A percentile compares a stretch with the other conserved stretches of the same genome.
Conservation (phyloP, 306 rosid species). For the Senna tora region DNA sequence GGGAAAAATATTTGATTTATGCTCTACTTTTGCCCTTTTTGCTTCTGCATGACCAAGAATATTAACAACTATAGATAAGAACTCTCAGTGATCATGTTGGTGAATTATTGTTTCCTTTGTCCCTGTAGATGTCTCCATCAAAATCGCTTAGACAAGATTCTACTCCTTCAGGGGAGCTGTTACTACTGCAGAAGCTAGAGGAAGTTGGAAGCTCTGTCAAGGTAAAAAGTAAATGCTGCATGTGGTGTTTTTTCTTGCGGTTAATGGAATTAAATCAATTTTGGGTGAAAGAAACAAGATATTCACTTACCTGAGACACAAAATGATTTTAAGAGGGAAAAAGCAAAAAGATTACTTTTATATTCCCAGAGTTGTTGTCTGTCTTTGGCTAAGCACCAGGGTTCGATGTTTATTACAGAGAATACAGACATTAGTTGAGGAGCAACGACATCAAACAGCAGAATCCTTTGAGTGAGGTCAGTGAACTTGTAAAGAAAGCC, state of each 20-base stretch:
- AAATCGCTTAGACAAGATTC: conserved; percentile 62
- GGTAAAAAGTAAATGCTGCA: conserved; percentile 49
- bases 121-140: conserved; percentile 65
- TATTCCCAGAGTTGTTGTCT: conserved; percentile 3
- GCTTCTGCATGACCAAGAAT: conserved; percentile 26
- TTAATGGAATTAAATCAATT: background rate
- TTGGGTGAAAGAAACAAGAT: conserved; percentile 23
- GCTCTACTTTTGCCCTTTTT: background rate
- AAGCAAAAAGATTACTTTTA: background rate
- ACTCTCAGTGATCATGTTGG: conserved; percentile 17
- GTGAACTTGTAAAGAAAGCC: conserved; percentile 30
- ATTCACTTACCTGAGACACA: background rate
- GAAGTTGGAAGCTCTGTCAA: conserved; percentile 91
- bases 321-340: background rate
- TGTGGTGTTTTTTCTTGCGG: conserved; percentile 3
- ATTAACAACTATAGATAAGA: background rate
- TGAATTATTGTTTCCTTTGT: conserved; percentile 17
- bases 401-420: conserved; percentile 61
- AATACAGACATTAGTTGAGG: conserved; percentile 69
- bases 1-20: conserved; percentile 10
- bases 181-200: conserved; percentile 80
- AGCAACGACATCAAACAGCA: conserved; percentile 57
- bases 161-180: conserved; percentile 55
- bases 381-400: conserved; percentile 35
- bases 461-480: conserved; percentile 58